These are phyloP conservation scores for Collariella sp. DNA, from an alignment of 495 filamentous ascomycete genomes.

Conservation along the genomic window DNA sequence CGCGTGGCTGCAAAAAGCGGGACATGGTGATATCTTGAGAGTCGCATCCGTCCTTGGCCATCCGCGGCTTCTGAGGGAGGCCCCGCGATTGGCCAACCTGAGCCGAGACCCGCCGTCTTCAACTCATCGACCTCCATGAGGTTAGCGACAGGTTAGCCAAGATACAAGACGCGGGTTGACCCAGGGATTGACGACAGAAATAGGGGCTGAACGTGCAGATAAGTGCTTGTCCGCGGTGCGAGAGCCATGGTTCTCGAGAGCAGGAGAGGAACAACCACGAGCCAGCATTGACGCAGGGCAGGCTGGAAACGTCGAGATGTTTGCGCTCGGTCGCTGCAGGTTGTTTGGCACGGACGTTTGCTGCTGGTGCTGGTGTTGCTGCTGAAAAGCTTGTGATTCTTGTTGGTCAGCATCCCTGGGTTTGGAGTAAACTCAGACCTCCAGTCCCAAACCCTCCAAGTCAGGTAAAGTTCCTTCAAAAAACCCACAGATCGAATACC, in stretches of 20 bases:
- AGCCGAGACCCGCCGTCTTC: neutral
- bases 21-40: neutral
- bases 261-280: too few relatives aligned
- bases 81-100: slow-evolving; percentile 1
- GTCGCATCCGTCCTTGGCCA: neutral
- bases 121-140: neutral
- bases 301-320: too few relatives aligned
- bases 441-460: too few relatives aligned
- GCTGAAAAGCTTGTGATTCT: too few relatives aligned
- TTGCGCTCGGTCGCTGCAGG: too few relatives aligned
- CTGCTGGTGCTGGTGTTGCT: too few relatives aligned
- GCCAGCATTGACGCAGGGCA: too few relatives aligned
- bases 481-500: neutral
- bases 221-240: neutral
- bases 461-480: too few relatives aligned
- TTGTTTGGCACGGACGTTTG: too few relatives aligned
- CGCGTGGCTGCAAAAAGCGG: neutral
- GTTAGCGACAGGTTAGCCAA: neutral
- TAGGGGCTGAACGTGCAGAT: neutral
- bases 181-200: neutral
- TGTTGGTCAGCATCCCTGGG: too few relatives aligned
- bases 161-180: too few relatives aligned
- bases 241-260: neutral
- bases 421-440: too few relatives aligned
- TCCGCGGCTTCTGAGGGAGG: neutral